phyloP scores from a whole-genome alignment of 1,139 yeast genomes.

The Zygosaccharomyces sapae region DNA sequence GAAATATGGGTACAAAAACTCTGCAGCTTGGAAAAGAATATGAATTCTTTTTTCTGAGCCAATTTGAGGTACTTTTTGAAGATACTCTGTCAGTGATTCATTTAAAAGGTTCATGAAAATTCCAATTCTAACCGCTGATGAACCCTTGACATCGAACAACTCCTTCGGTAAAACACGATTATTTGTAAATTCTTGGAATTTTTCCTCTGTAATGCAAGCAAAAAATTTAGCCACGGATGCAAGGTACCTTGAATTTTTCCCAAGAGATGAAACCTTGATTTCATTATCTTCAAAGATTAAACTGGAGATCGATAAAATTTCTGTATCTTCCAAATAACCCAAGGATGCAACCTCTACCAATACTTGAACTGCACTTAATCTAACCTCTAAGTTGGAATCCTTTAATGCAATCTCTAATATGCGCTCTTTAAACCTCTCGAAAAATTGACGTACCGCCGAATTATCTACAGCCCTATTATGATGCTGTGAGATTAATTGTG shows the following conservation, averaged over 20 bases:
- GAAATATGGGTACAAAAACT: slow-evolving; percentile 32
- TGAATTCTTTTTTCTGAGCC: slow-evolving; percentile 18
- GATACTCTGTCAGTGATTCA: slow-evolving; percentile 36
- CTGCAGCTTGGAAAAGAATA: slow-evolving; percentile 31
- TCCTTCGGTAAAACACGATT: slow-evolving; percentile 36
- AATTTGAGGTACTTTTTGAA: slow-evolving; percentile 13
- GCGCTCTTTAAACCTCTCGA: slow-evolving; percentile 63
- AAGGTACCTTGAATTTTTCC: slow-evolving; percentile 35
- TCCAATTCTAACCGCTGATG: slow-evolving; percentile 41
- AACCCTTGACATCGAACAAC: slow-evolving; percentile 35
- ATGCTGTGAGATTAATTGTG: slow-evolving; percentile 41
- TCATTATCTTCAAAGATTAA: slow-evolving; percentile 45
- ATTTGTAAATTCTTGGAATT: slow-evolving; percentile 38
- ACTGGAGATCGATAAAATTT: slow-evolving; percentile 42
- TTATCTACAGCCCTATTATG: slow-evolving; percentile 36
- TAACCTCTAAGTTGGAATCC: slow-evolving; percentile 53
- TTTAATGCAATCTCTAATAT: slow-evolving; percentile 56
- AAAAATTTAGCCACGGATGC: slow-evolving; percentile 46
- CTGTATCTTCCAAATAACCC: slow-evolving; percentile 62
- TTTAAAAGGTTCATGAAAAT: slow-evolving; percentile 38
- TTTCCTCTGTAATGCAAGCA: slow-evolving; percentile 38
- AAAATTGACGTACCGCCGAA: slow-evolving; percentile 60
- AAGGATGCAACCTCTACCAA: slow-evolving; percentile 53
- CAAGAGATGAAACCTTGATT: slow-evolving; percentile 31
- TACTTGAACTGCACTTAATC: slow-evolving; percentile 49